phyloP scores from a whole-genome alignment of 2,329 filamentous ascomycete genomes.

The Aspergillus neotritici region DNA sequence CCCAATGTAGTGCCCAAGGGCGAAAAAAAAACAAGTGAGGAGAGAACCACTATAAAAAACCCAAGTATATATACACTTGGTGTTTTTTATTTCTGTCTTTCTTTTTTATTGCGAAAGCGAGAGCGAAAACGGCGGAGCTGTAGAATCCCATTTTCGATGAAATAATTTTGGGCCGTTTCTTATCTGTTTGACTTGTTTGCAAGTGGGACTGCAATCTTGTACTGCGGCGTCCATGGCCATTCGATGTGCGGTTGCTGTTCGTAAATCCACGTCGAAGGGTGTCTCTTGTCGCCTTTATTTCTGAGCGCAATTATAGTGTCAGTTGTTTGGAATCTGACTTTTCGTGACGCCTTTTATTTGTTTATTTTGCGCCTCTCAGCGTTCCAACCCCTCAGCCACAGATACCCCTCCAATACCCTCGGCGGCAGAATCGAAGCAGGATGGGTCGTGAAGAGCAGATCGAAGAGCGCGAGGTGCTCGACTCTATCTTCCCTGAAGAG shows the following conservation, averaged over 20 bases:
- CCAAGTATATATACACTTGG: conserved; percentile 1
- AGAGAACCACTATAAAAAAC: background rate
- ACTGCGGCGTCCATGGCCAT: conserved; percentile 13
- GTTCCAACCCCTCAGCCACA: conserved; percentile 3
- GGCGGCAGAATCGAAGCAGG: conserved; percentile 23
- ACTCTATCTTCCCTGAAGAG: conserved; percentile 97
- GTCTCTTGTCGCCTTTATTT: background rate
- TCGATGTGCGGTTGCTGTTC: conserved; percentile 4
- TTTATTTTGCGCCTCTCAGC: background rate
- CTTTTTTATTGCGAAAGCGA: too few species aligned
- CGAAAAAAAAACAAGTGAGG: background rate
- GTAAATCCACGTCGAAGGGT: conserved; percentile 2
- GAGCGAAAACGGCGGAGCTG: conserved; percentile 7
- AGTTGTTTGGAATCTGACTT: too few species aligned
- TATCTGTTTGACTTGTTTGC: conserved; percentile 40
- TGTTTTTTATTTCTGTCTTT: conserved; percentile 1
- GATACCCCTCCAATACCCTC: conserved; percentile 27
- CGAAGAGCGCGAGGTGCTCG: conserved; percentile 95
- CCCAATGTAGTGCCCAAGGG: background rate
- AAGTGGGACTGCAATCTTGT: conserved; percentile 30
- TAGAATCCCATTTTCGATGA: conserved; percentile 14
- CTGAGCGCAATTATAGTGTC: too few species aligned
- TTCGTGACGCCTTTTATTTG: too few species aligned
- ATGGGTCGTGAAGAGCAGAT: conserved; percentile 73
- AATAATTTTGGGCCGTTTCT: conserved; percentile 27